Conservation (phyloP, 371 early-diverging fungal species). For the Apophysomyces trapeziformis region DNA sequence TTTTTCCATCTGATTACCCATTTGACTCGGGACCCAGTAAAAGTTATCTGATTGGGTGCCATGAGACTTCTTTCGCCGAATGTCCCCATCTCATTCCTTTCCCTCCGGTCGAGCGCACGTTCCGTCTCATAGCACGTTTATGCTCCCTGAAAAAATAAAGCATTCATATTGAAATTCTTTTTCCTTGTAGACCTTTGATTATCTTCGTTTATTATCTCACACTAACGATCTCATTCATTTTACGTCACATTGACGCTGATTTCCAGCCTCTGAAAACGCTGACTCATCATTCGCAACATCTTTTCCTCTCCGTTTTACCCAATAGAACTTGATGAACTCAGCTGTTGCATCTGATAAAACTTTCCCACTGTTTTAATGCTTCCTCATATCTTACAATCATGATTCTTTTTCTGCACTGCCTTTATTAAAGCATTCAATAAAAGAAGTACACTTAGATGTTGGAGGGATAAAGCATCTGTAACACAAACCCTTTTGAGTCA, state of each 20-base stretch:
- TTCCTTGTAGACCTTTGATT: too few species aligned
- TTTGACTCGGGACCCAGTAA: background rate
- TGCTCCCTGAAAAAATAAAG: too few species aligned
- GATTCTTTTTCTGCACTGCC: slow-evolving; percentile 1
- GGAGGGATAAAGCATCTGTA: slow-evolving; percentile 92
- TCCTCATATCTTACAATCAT: background rate
- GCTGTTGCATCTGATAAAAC: too few species aligned
- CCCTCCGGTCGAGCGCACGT: slow-evolving; percentile 8
- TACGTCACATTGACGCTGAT: too few species aligned
- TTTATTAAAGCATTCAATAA: background rate
- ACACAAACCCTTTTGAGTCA: background rate
- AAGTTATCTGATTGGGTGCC: slow-evolving; percentile 3
- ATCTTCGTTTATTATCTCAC: too few species aligned
- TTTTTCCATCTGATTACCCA: slow-evolving; percentile 1
- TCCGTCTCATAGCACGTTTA: background rate
- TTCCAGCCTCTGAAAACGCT: background rate
- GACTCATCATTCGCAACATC: background rate
- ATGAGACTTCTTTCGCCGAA: background rate
- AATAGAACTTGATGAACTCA: too few species aligned
- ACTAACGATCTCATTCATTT: too few species aligned
- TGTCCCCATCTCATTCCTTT: slow-evolving; percentile 2
- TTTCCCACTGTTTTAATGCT: too few species aligned
- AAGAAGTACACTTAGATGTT: slow-evolving; percentile 59
- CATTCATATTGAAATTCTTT: too few species aligned
- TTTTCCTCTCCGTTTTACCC: too few species aligned